phyloP scores from a whole-genome alignment of 2,329 filamentous ascomycete species.

The Botrytis squamosa region DNA sequence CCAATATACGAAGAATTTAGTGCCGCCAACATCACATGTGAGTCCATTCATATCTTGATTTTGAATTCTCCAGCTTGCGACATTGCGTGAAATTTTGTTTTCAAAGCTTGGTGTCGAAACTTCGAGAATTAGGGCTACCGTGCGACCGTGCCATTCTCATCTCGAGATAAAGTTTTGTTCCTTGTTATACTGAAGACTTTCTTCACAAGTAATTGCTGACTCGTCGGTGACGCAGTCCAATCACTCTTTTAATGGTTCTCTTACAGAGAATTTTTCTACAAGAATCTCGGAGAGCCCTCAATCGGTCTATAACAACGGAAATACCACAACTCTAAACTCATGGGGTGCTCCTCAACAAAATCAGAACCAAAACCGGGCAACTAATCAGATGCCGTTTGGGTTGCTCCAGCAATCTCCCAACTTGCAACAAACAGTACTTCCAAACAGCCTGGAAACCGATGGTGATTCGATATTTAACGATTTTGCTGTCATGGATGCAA shows the following conservation, averaged over 20 bases:
- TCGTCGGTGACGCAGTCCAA: background rate
- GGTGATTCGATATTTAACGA: conserved; percentile 56
- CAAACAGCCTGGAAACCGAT: conserved; percentile 33
- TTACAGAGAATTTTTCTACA: background rate
- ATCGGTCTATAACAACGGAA: background rate
- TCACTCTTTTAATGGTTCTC: conserved; percentile 16
- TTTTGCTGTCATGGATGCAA: conserved; percentile 54
- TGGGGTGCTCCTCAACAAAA: conserved; percentile 13
- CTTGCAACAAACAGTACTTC: conserved; percentile 29
- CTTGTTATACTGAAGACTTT: background rate
- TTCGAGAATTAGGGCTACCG: background rate
- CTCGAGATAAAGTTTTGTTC: background rate
- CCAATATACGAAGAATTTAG: conserved; percentile 23
- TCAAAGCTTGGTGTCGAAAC: background rate
- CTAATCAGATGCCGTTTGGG: conserved; percentile 10
- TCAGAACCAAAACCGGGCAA: background rate
- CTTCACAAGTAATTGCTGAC: background rate
- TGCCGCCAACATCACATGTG: conserved; percentile 14
- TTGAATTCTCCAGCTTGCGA: background rate
- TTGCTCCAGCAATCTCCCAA: conserved; percentile 24
- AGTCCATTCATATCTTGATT: background rate
- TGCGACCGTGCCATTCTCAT: background rate
- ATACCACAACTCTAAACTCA: background rate
- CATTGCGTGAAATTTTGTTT: background rate
- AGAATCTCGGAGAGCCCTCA: conserved; percentile 14